Percentiles rank a stretch among this genome's conserved stretches.
phyloP scores from a whole-genome alignment of 768 basidiomycete genomes.

The Mycena crocata region DNA sequence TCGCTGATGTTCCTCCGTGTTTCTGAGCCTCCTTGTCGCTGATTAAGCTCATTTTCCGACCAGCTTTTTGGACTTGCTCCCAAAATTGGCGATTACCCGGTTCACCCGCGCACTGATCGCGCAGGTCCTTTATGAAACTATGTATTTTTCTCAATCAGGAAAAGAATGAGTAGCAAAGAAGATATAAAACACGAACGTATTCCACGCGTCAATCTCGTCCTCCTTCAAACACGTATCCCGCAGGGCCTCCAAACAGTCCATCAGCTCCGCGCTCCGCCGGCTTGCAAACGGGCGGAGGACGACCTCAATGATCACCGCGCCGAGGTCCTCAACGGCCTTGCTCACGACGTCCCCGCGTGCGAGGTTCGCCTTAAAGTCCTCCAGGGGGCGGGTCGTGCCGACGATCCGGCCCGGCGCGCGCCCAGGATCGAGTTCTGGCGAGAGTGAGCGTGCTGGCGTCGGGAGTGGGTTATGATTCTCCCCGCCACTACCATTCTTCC shows the following conservation, averaged over 20 bases:
- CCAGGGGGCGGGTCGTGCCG: conserved; percentile 76
- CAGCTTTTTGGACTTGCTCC: conserved; percentile 62
- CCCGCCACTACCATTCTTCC: conserved; percentile 18
- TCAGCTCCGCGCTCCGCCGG: conserved; percentile 73
- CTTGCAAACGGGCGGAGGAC: conserved; percentile 77
- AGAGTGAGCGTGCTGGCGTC: conserved; percentile 66
- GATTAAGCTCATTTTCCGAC: conserved; percentile 71
- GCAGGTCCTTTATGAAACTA: conserved; percentile 74
- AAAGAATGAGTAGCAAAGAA: conserved; percentile 25
- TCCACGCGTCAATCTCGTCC: conserved; percentile 89
- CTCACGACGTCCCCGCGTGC: conserved; percentile 81
- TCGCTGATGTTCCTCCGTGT: conserved; percentile 65
- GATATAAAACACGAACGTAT: no score
- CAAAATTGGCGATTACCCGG: conserved; percentile 80
- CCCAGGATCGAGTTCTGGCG: conserved; percentile 58
- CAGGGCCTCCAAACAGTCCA: conserved; percentile 78
- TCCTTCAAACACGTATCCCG: conserved; percentile 78
- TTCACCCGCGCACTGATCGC: conserved; percentile 61
- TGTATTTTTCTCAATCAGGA: conserved; percentile 9
- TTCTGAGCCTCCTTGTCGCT: conserved; percentile 69
- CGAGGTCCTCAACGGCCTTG: conserved; percentile 88
- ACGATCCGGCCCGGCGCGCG: conserved; percentile 80
- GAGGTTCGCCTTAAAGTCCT: conserved; percentile 81
- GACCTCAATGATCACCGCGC: conserved; percentile 76
- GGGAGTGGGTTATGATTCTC: conserved; percentile 52